Base-by-base conservation (phyloP, 2,329 filamentous ascomycete genomes). In the Dactylellina haptotyla region DNA sequence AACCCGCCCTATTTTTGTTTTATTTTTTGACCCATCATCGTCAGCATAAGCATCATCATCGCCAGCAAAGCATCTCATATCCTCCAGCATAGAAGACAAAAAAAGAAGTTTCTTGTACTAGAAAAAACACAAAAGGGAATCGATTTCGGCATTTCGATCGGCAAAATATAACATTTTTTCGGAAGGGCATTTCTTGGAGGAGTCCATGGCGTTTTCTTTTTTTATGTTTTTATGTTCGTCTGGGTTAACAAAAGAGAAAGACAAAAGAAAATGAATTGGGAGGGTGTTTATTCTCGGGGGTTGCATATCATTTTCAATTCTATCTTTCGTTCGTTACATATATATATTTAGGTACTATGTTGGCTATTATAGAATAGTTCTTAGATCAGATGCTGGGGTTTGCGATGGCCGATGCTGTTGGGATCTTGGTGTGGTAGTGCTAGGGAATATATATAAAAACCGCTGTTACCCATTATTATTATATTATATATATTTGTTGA, bases 191-290 rank as follows among this genome's bases (percentile, higher is more conserved):
- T 23, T 59, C 43, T 57, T 56, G 59, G 59, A 54, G 67, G 67
- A 72, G 67, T 72, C 67, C 51, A 56, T 65, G 67, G 67, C 67
- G 67, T 72, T 72, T 71, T 56, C 32, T n/a, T 45, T 16, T 54
- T 54, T 39, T 41, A 39, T 10, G 39, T 59, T 51, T 25, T 18
- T 34, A 26, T 20, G 48, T 23, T 9, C 16, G 23, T 28, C n/a
- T 12, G 3, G 37, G 16, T 9, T 20, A 18, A 23, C 18, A 41
- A 41, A 45, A 18, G 2, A n/a, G 39, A 59, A 34, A 43, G 34
- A 32, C n/a, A n/a, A n/a, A n/a, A n/a, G n/a, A n/a, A n/a, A n/a
- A n/a, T n/a, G n/a, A n/a, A n/a, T n/a, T n/a, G n/a, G n/a, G 34
- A n/a, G 37, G 37, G 50, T 63, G 14, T 58, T 37, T 59, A 25